Percentiles rank a stretch among this genome's conserved stretches.
These are phyloP conservation scores for Albizia julibrissin DNA, from an alignment of 306 rosid species.

Conservation along the genomic window DNA sequence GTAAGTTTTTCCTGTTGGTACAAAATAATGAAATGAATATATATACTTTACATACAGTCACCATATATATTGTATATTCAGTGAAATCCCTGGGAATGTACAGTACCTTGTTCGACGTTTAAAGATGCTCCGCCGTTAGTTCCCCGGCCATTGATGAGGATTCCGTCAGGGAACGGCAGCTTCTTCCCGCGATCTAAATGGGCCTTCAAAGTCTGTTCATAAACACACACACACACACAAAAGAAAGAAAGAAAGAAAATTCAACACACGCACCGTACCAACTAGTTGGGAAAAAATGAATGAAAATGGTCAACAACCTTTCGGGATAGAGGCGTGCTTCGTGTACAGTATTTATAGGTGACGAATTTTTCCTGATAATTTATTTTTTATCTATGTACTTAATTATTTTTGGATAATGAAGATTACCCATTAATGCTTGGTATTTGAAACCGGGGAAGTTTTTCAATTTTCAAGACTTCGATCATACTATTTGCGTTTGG, in stretches of 20 bases:
- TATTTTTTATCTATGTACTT: too few species aligned
- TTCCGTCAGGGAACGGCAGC: constrained; percentile 82
- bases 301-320: neutral
- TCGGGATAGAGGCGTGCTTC: neutral
- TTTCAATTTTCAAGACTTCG: neutral
- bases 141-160: constrained; percentile 95
- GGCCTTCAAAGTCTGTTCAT: constrained; percentile 59
- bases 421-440: neutral
- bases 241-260: neutral
- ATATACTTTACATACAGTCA: neutral
- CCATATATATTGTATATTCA: neutral
- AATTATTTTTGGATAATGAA: neutral
- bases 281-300: neutral
- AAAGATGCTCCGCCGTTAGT: constrained; percentile 57
- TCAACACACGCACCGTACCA: neutral
- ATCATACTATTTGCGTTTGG: neutral
- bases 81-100: neutral
- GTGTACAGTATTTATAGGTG: too few species aligned
- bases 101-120: constrained; percentile 82
- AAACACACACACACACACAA: neutral
- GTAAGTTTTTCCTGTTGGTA: constrained; percentile 78
- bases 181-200: constrained; percentile 75
- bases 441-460: neutral
- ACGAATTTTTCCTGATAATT: too few species aligned
- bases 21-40: neutral